Evolutionary conservation across 805 yeast genomes (phyloP), one percentile per base, ranked within the genome.

Genomic region (Candida dendrica): DNA sequence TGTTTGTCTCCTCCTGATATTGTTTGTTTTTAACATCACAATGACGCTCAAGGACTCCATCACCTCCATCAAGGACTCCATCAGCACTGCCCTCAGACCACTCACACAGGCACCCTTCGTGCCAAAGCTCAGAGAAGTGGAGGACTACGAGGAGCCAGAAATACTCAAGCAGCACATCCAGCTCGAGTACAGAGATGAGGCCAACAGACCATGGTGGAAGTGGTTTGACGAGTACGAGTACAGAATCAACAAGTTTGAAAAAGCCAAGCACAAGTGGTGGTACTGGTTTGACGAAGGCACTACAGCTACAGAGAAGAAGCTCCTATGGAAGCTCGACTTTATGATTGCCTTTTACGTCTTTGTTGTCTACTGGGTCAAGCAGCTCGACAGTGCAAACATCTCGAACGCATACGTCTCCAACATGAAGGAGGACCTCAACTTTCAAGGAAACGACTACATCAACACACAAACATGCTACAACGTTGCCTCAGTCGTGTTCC

Each of bases 351-450:
- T 70, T 39, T 76, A 77, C 47, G 68, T 81, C 1, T 74, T 78
- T 58, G 58, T 77, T 44, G 78, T 77, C 3, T 81, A 80, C 58
- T 81, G 84, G 84, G 75, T 79, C 43, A 81, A 81, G 53, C 73
- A 72, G 47, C 59, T 81, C 43, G 87, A 81, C 51, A 73, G 71
- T 41, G 65, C 77, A 27, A 81, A 81, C 56, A 55, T 81, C 41
- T 71, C 71, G 47, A 78, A 80, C 50, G 87, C 86, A 2, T 81
- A 79, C 50, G 78, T 76, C 33, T 71, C 79, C 17, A 81, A 83
- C 13, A 68, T 81, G 74, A 59, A 70, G 45, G 76, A 72, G 49
- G 77, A 67, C 30, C 61, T 81, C 34, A 65, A 65, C 3, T 71
- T 83, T 67, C 51, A 66, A 41, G 84, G 84, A 8, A 76, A 79